Base-by-base conservation (phyloP, 495 filamentous ascomycete genomes). In the Penicillium paradoxum region DNA sequence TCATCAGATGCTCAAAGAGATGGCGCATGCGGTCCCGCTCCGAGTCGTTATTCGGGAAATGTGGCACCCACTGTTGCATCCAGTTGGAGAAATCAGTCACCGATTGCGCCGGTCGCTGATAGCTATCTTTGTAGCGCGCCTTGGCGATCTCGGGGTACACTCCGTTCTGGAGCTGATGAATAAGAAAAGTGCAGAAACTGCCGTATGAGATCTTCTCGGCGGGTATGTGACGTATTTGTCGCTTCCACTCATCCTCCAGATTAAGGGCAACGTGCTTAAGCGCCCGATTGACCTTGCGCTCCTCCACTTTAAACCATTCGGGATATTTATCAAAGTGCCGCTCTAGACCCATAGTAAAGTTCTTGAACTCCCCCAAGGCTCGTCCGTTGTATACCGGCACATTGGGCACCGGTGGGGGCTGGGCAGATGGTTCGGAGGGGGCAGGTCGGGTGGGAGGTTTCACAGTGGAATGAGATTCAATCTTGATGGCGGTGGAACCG, bases 51-150 rank as follows among this genome's bases (percentile, higher is more conserved):
- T 53, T 46, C 10, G 29, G 22, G 17, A 49, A 55, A 33, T 46
- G 51, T 4, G 55, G 55, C 1, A 41, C 34, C 39, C 41, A 61
- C 22, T 50, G 45, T 34, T 58, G 38, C 43, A 58, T 39, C 47
- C 25, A 49, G 22, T 58, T 25, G 11, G 52, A 53, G 57, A 54
- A 62, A 9, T 58, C 46, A 4, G 49, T 18, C 19, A 64, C 42
- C 2, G 46, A 30, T 43, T 63, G 49, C 3, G 21, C 37, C 2
- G 27, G 37, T 6, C 19, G 40, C 27, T 59, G 56, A 15, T 34
- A 51, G 18, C 49, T 33, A 33, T 43, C 49, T 24, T 24, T 32
- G 19, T 51, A 51, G 8, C 49, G 49, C 1, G 38, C 2, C 19
- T n/a, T 42, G 4, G 49, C 49, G 9, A 32, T 8, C 27, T 41